Base-by-base conservation (phyloP, 805 yeast species). In the Suhomyces sp. region DNA sequence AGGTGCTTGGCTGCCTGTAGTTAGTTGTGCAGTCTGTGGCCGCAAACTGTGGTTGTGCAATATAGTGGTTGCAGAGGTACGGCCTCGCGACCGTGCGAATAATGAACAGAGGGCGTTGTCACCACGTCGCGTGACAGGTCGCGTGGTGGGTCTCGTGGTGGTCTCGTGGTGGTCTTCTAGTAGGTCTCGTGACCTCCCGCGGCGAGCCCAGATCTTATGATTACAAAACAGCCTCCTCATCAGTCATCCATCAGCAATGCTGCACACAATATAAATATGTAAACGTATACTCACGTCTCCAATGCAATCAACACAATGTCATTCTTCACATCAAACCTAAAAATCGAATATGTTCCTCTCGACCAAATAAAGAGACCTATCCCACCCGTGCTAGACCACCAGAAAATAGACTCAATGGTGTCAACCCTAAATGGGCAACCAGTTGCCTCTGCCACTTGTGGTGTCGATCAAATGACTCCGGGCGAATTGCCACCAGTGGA, bases 401-500 rank as follows among this genome's bases (percentile, higher is more conserved):
- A 77, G 46, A 90, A 90, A 67, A 90, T 90, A 44, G 87, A 84
- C 47, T 80, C 93, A 5, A 90, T 90, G 97, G 85, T 80, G 0
- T 80, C 88, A 1, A 87, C 91, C 0, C 68, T 87, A 49, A 74
- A 79, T 6, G 92, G 92, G 0, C 59, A 56, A 0, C 92, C 93
- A 3, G 76, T 71, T 72, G 86, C 83, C 0, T 84, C 89, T 3
- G 67, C 79, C 2, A 87, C 93, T 0, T 87, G 87, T 58, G 60
- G 76, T 1, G 17, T 80, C 9, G 79, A 73, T 52, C 76, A 79
- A 23, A 78, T 81, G 35, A 67, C 71, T 1, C 42, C 85, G 6
- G 91, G 91, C 1, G 87, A 86, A 58, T 69, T 89, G 38, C 96
- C 97, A 2, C 93, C 96, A 1, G 78, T 90, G 13, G 97, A 90